Conservation (phyloP, 2,329 filamentous ascomycete species). For the Microcera coccophila region DNA sequence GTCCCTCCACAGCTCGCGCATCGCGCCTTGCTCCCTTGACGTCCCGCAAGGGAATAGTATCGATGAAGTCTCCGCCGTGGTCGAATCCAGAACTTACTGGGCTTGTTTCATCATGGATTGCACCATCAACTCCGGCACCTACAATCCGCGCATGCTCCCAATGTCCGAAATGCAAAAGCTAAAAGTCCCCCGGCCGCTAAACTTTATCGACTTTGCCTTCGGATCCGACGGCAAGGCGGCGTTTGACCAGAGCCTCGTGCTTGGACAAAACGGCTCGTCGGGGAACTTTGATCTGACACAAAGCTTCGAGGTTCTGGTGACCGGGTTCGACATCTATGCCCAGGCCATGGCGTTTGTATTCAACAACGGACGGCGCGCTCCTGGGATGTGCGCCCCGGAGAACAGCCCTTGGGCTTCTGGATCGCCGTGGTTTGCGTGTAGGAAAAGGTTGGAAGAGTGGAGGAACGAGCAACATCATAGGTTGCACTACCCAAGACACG, state of each 20-base stretch:
- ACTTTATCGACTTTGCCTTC: slow-evolving; percentile 40
- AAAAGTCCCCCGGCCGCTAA: slow-evolving; percentile 30
- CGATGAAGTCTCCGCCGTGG: too few species aligned
- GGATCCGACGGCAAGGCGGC: slow-evolving; percentile 22
- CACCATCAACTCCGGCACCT: slow-evolving; percentile 40
- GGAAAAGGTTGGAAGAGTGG: slow-evolving; percentile 33
- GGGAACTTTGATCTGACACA: slow-evolving; percentile 14
- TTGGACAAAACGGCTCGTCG: not conserved
- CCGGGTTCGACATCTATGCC: slow-evolving; percentile 43
- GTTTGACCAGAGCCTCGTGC: too few species aligned
- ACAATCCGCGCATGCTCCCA: slow-evolving; percentile 36
- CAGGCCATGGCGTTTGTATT: slow-evolving; percentile 40
- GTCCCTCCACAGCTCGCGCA: too few species aligned
- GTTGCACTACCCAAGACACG: slow-evolving; percentile 35
- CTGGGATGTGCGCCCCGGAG: slow-evolving; percentile 35
- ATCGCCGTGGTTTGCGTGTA: slow-evolving; percentile 33
- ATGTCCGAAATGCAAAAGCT: slow-evolving; percentile 34
- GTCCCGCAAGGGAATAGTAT: too few species aligned
- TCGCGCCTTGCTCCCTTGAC: too few species aligned
- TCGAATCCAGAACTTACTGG: slow-evolving; percentile 45
- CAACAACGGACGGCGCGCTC: slow-evolving; percentile 39
- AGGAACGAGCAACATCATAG: slow-evolving; percentile 32
- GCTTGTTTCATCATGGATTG: slow-evolving; percentile 45
- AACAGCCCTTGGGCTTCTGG: slow-evolving; percentile 39
- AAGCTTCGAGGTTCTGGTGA: slow-evolving; percentile 33